Evolutionary conservation across 2,329 filamentous ascomycete species (phyloP).

Genomic region (Coniochaeta sp.): DNA sequence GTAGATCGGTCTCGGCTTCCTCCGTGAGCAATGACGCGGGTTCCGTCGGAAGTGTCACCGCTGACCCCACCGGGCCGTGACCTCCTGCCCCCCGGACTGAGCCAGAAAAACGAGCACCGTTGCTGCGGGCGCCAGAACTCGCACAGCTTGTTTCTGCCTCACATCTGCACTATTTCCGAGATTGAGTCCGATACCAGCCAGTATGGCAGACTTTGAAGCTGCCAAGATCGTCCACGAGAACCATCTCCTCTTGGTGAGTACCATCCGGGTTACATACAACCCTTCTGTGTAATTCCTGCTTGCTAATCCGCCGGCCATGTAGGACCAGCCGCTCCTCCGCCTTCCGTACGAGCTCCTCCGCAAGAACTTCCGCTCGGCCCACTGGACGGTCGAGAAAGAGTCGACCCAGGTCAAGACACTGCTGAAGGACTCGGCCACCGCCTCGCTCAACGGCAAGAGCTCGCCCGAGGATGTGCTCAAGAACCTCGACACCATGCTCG

Average conservation of each 20-base stretch:
- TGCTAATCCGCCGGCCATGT: conserved; percentile 5
- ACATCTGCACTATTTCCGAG: background rate
- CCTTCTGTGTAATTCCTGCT: no score
- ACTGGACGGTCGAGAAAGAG: conserved; percentile 68
- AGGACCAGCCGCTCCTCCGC: conserved; percentile 93
- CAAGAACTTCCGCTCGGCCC: conserved; percentile 86
- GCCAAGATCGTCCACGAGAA: conserved; percentile 67
- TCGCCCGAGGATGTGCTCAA: conserved; percentile 66
- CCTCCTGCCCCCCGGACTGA: background rate
- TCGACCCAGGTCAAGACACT: conserved; percentile 53
- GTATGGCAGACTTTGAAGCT: conserved; percentile 54
- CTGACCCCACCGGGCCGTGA: background rate
- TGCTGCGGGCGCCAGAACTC: background rate
- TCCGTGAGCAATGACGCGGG: background rate
- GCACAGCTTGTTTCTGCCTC: background rate
- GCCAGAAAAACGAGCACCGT: background rate
- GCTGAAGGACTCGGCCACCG: conserved; percentile 57
- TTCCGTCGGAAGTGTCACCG: background rate
- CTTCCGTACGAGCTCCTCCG: conserved; percentile 88
- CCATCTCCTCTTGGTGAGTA: conserved; percentile 64
- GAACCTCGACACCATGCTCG: conserved; percentile 77
- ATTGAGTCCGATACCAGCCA: background rate
- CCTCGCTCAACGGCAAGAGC: conserved; percentile 55
- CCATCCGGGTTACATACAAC: background rate
- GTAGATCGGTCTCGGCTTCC: background rate